phyloP scores from a whole-genome alignment of 2,329 filamentous ascomycete genomes.

The Calycina marina region DNA sequence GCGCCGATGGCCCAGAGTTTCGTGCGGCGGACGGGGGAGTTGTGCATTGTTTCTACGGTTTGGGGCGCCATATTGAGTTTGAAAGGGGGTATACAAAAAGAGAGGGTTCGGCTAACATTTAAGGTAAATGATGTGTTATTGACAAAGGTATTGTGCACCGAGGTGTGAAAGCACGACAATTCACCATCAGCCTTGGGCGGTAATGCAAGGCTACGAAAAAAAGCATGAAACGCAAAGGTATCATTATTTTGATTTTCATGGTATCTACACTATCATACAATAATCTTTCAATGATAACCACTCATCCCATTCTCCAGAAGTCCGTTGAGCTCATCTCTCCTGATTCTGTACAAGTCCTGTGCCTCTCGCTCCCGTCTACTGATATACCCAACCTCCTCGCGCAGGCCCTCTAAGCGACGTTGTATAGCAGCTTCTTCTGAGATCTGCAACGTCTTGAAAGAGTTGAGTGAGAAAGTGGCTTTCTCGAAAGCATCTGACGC shows the following conservation, averaged over 20 bases:
- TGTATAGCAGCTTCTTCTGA: constrained; percentile 66
- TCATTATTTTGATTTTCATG: too few relatives aligned
- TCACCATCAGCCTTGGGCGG: too few relatives aligned
- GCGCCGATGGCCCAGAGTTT: constrained; percentile 12
- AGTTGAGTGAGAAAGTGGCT: constrained; percentile 55
- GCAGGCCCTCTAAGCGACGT: constrained; percentile 56
- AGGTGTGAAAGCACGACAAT: too few relatives aligned
- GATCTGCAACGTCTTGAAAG: constrained; percentile 61
- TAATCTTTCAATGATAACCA: constrained; percentile 7
- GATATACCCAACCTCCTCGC: constrained; percentile 73
- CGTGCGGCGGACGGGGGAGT: constrained; percentile 8
- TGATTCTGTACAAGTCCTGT: constrained; percentile 67
- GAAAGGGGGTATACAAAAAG: too few relatives aligned
- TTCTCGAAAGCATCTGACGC: constrained; percentile 62
- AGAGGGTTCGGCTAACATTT: too few relatives aligned
- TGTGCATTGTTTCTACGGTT: constrained; percentile 9
- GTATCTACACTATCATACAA: too few relatives aligned
- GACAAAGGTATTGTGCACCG: too few relatives aligned
- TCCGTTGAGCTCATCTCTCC: constrained; percentile 62
- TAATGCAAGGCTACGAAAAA: too few relatives aligned
- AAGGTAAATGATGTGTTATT: too few relatives aligned
- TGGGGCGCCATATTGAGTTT: too few relatives aligned
- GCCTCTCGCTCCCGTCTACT: constrained; percentile 75
- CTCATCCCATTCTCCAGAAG: constrained; percentile 27
- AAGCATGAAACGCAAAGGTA: too few relatives aligned